Evolutionary conservation across 176 grass and related monocot species (phyloP).

Genomic region (Paspalum notatum): DNA sequence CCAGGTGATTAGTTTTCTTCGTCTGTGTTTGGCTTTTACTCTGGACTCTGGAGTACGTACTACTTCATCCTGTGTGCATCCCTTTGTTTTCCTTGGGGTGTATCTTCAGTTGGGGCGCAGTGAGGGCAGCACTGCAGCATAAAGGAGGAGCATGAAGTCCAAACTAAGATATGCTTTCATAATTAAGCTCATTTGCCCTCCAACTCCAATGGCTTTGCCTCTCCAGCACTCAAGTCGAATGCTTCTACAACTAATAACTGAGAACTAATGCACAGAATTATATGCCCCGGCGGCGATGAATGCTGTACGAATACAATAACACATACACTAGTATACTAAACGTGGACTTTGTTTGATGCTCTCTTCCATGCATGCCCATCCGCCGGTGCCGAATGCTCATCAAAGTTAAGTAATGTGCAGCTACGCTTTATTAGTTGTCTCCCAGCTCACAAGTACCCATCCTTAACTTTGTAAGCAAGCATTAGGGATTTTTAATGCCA

Average conservation of each 20-base stretch:
- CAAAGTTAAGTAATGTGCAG: conserved; percentile 29
- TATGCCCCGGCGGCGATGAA: not conserved
- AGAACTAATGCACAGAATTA: conserved; percentile 32
- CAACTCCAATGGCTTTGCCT: conserved; percentile 15
- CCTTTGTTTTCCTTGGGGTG: conserved; percentile 47
- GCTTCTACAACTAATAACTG: not conserved
- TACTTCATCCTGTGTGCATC: not conserved
- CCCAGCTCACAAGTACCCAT: conserved; percentile 35
- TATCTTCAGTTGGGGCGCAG: conserved; percentile 46
- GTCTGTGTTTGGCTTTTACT: conserved; percentile 36
- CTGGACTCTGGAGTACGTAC: conserved; percentile 20
- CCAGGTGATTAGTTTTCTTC: conserved; percentile 32
- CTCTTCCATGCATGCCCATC: conserved; percentile 3
- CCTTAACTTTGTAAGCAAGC: conserved; percentile 59
- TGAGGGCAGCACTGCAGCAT: conserved; percentile 32
- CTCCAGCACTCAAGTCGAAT: conserved; percentile 29
- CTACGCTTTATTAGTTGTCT: conserved; percentile 46
- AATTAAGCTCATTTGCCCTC: conserved; percentile 31
- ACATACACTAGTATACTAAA: not conserved
- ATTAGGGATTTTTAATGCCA: conserved; percentile 15
- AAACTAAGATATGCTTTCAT: conserved; percentile 47
- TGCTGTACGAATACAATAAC: not conserved
- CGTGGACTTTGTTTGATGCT: conserved; percentile 18
- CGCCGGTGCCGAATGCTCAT: conserved; percentile 31
- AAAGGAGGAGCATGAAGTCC: conserved; percentile 53